These are phyloP conservation scores for Nicotiana rustica DNA, from an alignment of 305 asterid species.

Conservation along the genomic window DNA sequence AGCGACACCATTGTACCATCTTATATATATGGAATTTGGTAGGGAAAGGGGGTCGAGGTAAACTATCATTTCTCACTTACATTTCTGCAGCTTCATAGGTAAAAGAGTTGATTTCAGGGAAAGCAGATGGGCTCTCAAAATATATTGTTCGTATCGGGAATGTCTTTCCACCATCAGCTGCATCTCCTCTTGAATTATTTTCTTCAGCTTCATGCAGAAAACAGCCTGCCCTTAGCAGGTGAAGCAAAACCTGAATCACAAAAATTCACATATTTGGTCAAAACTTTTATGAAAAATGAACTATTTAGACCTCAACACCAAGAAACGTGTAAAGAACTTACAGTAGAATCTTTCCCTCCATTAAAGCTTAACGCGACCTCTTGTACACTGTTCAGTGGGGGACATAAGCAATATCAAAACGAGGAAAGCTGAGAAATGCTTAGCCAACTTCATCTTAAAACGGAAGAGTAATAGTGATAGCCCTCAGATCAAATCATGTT, in stretches of 20 bases:
- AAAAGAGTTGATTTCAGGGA: conserved; percentile 92
- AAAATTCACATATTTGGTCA: neutral
- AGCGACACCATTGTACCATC: neutral
- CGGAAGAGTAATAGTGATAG: neutral
- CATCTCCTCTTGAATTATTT: conserved; percentile 43
- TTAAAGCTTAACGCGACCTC: conserved; percentile 96
- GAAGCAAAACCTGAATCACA: conserved; percentile 71
- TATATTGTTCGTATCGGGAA: conserved; percentile 85
- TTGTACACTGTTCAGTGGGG: conserved; percentile 60
- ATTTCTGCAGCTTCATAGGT: conserved; percentile 73
- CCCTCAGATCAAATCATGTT: neutral
- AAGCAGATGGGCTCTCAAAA: conserved; percentile 85
- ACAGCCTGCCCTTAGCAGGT: conserved; percentile 90
- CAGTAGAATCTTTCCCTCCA: conserved; percentile 97
- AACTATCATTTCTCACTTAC: conserved; percentile 48
- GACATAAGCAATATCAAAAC: conserved; percentile 4
- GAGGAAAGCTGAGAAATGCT: neutral
- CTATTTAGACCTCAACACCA: neutral
- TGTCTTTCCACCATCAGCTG: conserved; percentile 50
- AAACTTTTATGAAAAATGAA: neutral
- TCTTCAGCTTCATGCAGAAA: conserved; percentile 66
- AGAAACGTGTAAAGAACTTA: conserved; percentile 48
- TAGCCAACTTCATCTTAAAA: neutral
- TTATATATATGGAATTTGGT: neutral
- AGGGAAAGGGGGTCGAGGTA: conserved; percentile 21